A percentile compares a stretch with the other conserved stretches of the same genome.
phyloP scores from a whole-genome alignment of 2,329 filamentous ascomycete species.

The Alternaria angustiovoidea region DNA sequence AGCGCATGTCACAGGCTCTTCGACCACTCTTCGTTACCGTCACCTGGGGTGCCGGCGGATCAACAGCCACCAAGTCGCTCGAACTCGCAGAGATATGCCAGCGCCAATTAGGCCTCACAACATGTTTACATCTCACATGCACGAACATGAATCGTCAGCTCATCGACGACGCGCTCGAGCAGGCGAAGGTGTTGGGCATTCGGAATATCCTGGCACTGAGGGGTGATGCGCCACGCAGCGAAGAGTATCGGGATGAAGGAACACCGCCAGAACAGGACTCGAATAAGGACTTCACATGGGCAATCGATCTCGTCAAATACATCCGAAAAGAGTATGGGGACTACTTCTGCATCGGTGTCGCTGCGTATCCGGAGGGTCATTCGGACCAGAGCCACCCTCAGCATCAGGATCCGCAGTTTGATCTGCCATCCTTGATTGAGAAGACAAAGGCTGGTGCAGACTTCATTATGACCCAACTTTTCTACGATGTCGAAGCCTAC shows the following conservation, averaged over 20 bases:
- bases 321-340: slow-evolving; percentile 86
- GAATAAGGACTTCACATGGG: slow-evolving; percentile 85
- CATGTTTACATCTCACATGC: slow-evolving; percentile 94
- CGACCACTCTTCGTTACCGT: slow-evolving; percentile 95
- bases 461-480: slow-evolving; percentile 98
- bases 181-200: slow-evolving; percentile 89
- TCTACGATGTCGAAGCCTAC: slow-evolving; percentile 89
- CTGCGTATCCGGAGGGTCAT: slow-evolving; percentile 94
- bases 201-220: slow-evolving; percentile 91
- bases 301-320: slow-evolving; percentile 86
- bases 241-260: slow-evolving; percentile 79
- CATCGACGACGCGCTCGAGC: slow-evolving; percentile 87
- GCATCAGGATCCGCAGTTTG: slow-evolving; percentile 68
- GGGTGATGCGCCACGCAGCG: slow-evolving; percentile 87
- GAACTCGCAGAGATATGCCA: slow-evolving; percentile 96
- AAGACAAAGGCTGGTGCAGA: slow-evolving; percentile 92
- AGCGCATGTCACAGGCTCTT: slow-evolving; percentile 92
- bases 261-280: slow-evolving; percentile 67
- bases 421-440: slow-evolving; percentile 87
- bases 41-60: slow-evolving; percentile 96
- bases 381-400: slow-evolving; percentile 90
- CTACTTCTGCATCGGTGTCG: slow-evolving; percentile 96
- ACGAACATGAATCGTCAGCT: slow-evolving; percentile 93
- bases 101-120: slow-evolving; percentile 88
- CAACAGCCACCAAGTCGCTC: slow-evolving; percentile 87